Evolutionary conservation across 2,329 filamentous ascomycete species (phyloP).

Genomic region (Ciborinia camelliae): DNA sequence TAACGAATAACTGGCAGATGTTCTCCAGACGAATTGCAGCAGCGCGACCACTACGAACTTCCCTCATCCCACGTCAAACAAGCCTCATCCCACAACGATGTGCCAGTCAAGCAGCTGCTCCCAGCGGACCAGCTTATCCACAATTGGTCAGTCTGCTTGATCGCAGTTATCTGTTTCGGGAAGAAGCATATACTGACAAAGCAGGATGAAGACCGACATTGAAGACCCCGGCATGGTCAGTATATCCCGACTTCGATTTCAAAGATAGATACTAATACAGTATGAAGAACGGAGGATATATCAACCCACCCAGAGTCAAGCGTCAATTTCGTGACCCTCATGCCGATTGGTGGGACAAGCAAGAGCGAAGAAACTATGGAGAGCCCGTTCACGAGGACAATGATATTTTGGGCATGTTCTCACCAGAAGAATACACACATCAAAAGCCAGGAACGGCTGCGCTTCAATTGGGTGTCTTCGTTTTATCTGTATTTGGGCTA

Average conservation of each 20-base stretch:
- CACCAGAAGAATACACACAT: constrained; percentile 86
- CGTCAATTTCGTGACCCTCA: constrained; percentile 91
- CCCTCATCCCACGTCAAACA: constrained; percentile 47
- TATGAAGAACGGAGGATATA: constrained; percentile 74
- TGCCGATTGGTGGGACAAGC: constrained; percentile 93
- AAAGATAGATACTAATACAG: constrained; percentile 19
- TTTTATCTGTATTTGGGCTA: constrained; percentile 60
- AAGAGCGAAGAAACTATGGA: constrained; percentile 94
- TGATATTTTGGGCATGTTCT: constrained; percentile 87
- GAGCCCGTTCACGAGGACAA: constrained; percentile 97
- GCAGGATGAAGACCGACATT: constrained; percentile 45
- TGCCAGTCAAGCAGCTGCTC: constrained; percentile 23
- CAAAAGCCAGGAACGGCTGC: constrained; percentile 66
- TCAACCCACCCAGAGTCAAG: constrained; percentile 77
- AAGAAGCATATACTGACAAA: constrained; percentile 24
- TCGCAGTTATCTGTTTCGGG: background rate
- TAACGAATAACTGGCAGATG: constrained; percentile 47
- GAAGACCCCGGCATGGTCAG: constrained; percentile 66
- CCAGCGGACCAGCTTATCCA: constrained; percentile 32
- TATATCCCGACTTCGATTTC: constrained; percentile 23
- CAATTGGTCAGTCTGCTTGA: constrained; percentile 30
- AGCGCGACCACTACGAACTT: constrained; percentile 47
- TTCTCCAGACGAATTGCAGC: constrained; percentile 57
- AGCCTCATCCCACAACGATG: constrained; percentile 54
- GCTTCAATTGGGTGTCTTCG: constrained; percentile 65